A percentile compares a stretch with the other conserved stretches of the same genome.
Conservation (phyloP, 176 grass and related monocot genomes). For the Thinopyrum elongatum region DNA sequence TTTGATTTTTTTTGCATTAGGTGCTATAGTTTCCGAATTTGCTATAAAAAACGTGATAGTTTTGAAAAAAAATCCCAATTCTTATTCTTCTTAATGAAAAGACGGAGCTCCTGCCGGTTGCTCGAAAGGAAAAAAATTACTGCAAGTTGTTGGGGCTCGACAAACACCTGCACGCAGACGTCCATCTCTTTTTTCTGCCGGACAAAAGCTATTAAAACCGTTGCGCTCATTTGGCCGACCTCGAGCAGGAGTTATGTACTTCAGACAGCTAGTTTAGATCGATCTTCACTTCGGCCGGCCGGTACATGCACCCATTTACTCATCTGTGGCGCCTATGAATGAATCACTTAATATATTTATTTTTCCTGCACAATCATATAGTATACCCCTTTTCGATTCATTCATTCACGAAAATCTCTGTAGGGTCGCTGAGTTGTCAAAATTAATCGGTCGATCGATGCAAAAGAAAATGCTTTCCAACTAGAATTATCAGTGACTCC, state of each 20-base stretch:
- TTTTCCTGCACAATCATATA: not conserved
- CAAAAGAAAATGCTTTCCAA: too few relatives aligned
- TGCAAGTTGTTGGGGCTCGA: too few relatives aligned
- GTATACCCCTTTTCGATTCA: not conserved
- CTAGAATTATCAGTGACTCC: not conserved
- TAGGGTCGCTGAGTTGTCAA: not conserved
- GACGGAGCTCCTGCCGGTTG: too few relatives aligned
- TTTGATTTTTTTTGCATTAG: too few relatives aligned
- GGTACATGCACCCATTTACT: slow-evolving; percentile 28
- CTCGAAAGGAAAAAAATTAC: too few relatives aligned
- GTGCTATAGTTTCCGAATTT: too few relatives aligned
- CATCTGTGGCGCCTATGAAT: not conserved
- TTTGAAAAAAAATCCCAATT: too few relatives aligned
- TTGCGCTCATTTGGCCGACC: not conserved
- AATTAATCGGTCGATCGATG: slow-evolving; percentile 12
- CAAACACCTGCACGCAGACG: too few relatives aligned
- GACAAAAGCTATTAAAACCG: slow-evolving; percentile 14
- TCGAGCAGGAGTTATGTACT: not conserved
- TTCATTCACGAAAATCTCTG: too few relatives aligned
- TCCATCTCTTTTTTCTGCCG: not conserved
- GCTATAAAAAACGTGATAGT: too few relatives aligned
- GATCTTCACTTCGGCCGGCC: not conserved
- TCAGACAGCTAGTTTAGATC: slow-evolving; percentile 24
- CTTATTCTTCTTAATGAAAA: too few relatives aligned
- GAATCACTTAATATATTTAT: not conserved